These are phyloP conservation scores for Exophiala xenobiotica DNA, from an alignment of 2,329 filamentous ascomycete genomes.

Conservation along the genomic window DNA sequence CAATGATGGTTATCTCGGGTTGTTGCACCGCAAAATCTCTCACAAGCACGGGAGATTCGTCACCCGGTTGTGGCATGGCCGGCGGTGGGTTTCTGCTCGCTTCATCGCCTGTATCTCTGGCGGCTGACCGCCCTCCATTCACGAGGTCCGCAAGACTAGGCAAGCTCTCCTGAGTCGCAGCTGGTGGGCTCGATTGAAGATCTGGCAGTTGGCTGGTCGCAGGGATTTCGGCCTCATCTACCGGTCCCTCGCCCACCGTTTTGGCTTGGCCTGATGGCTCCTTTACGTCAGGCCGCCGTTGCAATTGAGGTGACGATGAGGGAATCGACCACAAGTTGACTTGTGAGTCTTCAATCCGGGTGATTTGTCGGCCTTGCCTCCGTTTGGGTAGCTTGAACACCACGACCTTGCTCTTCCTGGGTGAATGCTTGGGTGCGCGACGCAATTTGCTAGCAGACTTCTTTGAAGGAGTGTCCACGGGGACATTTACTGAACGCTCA, in stretches of 20 bases:
- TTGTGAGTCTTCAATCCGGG: conserved; percentile 24
- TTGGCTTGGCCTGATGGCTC: not conserved
- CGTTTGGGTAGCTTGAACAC: conserved; percentile 24
- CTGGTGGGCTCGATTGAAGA: not conserved
- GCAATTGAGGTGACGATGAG: conserved; percentile 24
- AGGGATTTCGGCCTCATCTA: conserved; percentile 23
- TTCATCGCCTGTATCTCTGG: not conserved
- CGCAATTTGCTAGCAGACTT: conserved; percentile 6
- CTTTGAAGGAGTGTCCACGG: conserved; percentile 2
- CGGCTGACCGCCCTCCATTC: not conserved
- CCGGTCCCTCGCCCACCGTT: not conserved
- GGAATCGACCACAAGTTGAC: conserved; percentile 26
- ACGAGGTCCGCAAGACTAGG: conserved; percentile 5
- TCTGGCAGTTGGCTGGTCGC: conserved; percentile 19
- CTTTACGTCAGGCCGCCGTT: not conserved
- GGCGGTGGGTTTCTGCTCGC: not conserved
- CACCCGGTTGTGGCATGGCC: not conserved
- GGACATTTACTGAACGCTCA: conserved; percentile 20
- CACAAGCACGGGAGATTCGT: not conserved
- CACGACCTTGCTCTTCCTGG: conserved; percentile 18
- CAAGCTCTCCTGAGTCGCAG: conserved; percentile 12
- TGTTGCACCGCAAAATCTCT: not conserved
- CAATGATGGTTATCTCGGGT: not conserved
- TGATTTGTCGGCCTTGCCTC: not conserved
- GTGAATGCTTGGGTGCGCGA: not conserved